phyloP scores from a whole-genome alignment of 768 basidiomycete species.

The Pluteus cervinus region DNA sequence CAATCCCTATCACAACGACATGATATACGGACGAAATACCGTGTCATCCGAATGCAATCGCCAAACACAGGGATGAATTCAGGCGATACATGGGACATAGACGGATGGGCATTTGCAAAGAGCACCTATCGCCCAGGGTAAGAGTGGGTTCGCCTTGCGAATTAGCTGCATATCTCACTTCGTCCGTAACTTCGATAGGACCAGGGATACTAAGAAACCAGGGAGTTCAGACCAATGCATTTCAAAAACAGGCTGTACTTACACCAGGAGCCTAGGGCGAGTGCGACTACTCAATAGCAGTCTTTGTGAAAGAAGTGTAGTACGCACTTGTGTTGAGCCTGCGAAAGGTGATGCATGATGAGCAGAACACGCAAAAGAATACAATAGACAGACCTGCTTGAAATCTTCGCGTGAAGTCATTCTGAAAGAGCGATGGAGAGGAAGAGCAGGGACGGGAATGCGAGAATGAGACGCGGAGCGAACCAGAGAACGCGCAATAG shows the following conservation, averaged over 20 bases:
- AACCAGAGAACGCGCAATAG: constrained; percentile 11
- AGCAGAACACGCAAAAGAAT: neutral
- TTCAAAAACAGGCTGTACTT: constrained; percentile 14
- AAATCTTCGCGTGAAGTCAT: constrained; percentile 13
- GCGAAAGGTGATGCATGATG: neutral
- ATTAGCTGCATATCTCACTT: constrained; percentile 14
- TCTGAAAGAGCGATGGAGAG: constrained; percentile 8
- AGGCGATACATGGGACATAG: constrained; percentile 82
- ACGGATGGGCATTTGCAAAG: constrained; percentile 88
- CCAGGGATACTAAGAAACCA: constrained; percentile 46
- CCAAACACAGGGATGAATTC: constrained; percentile 88
- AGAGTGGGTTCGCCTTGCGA: constrained; percentile 1
- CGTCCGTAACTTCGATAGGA: constrained; percentile 55
- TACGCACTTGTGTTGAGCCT: constrained; percentile 34
- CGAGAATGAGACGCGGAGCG: constrained; percentile 8
- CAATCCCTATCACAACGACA: neutral
- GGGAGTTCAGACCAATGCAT: constrained; percentile 6
- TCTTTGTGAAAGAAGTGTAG: neutral
- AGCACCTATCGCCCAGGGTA: constrained; percentile 82
- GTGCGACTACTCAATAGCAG: neutral
- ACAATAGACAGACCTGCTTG: constrained; percentile 8
- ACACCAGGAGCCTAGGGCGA: constrained; percentile 43
- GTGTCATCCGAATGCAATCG: constrained; percentile 81
- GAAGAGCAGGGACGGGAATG: constrained; percentile 5
- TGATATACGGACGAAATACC: constrained; percentile 31